Evolutionary conservation across 192 early-diverging fungal genomes (phyloP).

Genomic region (Coemansia sp.): DNA sequence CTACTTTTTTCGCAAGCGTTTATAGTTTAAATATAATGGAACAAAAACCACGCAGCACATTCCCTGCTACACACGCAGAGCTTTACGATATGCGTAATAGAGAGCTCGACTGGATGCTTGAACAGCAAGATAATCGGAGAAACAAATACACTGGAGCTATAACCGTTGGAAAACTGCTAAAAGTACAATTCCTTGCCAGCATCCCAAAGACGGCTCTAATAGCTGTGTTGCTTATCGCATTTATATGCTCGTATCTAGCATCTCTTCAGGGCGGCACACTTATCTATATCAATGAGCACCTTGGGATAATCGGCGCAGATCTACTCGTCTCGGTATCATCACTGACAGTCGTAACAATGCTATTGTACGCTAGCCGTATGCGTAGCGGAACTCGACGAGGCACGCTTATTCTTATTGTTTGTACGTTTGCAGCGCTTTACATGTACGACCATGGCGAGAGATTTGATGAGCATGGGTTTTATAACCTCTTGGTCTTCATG

Average conservation of each 20-base stretch:
- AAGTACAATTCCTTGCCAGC: background rate
- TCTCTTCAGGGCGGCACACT: slow-evolving; percentile 53
- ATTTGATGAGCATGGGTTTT: slow-evolving; percentile 60
- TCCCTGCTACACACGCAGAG: background rate
- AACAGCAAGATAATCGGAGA: background rate
- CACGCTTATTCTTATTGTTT: slow-evolving; percentile 8
- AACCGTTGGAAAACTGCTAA: background rate
- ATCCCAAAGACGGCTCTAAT: slow-evolving; percentile 15
- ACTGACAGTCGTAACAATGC: slow-evolving; percentile 39
- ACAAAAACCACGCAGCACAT: background rate
- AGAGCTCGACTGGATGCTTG: background rate
- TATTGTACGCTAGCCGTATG: slow-evolving; percentile 51
- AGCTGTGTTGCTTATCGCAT: slow-evolving; percentile 4
- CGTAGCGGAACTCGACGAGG: slow-evolving; percentile 25
- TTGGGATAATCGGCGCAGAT: slow-evolving; percentile 51
- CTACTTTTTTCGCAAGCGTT: too few relatives aligned
- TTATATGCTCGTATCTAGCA: slow-evolving; percentile 12
- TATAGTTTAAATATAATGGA: background rate
- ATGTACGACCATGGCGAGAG: slow-evolving; percentile 59
- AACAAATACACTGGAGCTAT: background rate
- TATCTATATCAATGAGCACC: slow-evolving; percentile 54
- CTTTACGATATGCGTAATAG: background rate
- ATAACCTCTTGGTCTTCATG: slow-evolving; percentile 60
- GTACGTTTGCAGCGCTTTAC: slow-evolving; percentile 38
- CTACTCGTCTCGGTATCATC: slow-evolving; percentile 48